These are phyloP conservation scores for Lepraria neglecta DNA, from an alignment of 495 filamentous ascomycete species.

Conservation along the genomic window DNA sequence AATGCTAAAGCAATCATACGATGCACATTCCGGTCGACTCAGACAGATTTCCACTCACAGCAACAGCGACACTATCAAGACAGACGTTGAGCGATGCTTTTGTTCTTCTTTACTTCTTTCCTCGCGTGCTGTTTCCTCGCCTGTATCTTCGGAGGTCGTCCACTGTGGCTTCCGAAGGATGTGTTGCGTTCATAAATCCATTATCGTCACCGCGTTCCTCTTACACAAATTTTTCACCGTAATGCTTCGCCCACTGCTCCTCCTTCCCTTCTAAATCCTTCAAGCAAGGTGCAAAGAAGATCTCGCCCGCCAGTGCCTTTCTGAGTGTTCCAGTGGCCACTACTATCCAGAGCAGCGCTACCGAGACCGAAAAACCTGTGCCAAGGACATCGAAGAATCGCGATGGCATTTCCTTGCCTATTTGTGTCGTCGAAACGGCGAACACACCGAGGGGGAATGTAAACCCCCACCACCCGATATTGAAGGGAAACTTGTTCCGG, in stretches of 20 bases:
- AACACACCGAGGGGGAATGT: slow-evolving; percentile 53
- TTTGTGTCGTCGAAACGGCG: slow-evolving; percentile 41
- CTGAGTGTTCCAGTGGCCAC: slow-evolving; percentile 42
- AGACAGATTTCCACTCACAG: too few relatives aligned
- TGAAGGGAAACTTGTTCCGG: slow-evolving; percentile 51
- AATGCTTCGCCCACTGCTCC: slow-evolving; percentile 26
- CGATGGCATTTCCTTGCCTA: slow-evolving; percentile 47
- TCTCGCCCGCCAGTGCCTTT: slow-evolving; percentile 38
- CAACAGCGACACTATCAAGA: too few relatives aligned
- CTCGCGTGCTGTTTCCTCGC: too few relatives aligned
- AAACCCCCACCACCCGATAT: slow-evolving; percentile 65
- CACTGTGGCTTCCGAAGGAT: too few relatives aligned
- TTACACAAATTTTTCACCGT: slow-evolving; percentile 13
- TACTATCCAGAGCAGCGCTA: slow-evolving; percentile 48
- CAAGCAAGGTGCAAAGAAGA: slow-evolving; percentile 50
- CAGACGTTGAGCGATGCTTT: too few relatives aligned
- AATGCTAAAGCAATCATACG: too few relatives aligned
- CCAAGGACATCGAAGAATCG: slow-evolving; percentile 49
- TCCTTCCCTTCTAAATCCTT: slow-evolving; percentile 35
- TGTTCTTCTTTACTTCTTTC: too few relatives aligned
- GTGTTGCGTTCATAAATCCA: too few relatives aligned
- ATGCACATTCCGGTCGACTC: too few relatives aligned
- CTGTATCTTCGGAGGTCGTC: too few relatives aligned
- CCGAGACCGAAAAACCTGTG: slow-evolving; percentile 43
- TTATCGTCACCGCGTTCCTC: too few relatives aligned